phyloP scores from a whole-genome alignment of 805 yeast genomes.

The Lipomyces oligophaga region DNA sequence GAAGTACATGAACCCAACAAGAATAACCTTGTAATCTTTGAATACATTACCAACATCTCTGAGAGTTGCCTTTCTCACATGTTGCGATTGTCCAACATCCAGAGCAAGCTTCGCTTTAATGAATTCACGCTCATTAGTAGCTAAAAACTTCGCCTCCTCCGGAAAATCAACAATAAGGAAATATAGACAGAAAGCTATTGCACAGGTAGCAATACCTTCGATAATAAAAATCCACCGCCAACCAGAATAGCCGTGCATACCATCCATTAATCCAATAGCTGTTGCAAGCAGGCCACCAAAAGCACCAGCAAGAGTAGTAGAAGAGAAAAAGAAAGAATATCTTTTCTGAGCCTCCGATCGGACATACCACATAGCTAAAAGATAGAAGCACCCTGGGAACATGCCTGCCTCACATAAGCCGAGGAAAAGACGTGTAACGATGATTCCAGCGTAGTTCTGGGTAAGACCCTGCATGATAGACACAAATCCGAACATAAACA shows the following conservation, averaged over 20 bases:
- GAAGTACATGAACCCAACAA: conserved; percentile 60
- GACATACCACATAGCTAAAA: conserved; percentile 62
- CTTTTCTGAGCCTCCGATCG: conserved; percentile 65
- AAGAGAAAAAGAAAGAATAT: conserved; percentile 63
- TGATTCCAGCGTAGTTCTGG: conserved; percentile 53
- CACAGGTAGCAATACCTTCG: conserved; percentile 45
- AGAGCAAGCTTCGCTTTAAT: conserved; percentile 57
- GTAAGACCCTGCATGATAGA: conserved; percentile 66
- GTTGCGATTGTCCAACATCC: conserved; percentile 48
- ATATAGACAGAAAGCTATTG: conserved; percentile 37
- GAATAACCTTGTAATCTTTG: conserved; percentile 53
- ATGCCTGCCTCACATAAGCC: conserved; percentile 69
- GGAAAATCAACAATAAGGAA: conserved; percentile 69
- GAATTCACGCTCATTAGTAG: conserved; percentile 50
- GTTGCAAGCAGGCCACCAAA: conserved; percentile 73
- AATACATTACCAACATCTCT: conserved; percentile 48
- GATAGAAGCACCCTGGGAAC: conserved; percentile 72
- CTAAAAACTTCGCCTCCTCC: conserved; percentile 57
- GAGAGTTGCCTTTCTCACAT: conserved; percentile 46
- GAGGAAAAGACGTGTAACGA: conserved; percentile 59
- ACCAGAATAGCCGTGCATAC: conserved; percentile 44
- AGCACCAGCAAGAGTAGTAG: conserved; percentile 74
- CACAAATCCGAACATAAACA: conserved; percentile 60
- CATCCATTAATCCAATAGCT: conserved; percentile 54
- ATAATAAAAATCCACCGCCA: conserved; percentile 57